These are phyloP conservation scores for Saccharomycopsis schoenii DNA, from an alignment of 805 yeast species.

Conservation along the genomic window DNA sequence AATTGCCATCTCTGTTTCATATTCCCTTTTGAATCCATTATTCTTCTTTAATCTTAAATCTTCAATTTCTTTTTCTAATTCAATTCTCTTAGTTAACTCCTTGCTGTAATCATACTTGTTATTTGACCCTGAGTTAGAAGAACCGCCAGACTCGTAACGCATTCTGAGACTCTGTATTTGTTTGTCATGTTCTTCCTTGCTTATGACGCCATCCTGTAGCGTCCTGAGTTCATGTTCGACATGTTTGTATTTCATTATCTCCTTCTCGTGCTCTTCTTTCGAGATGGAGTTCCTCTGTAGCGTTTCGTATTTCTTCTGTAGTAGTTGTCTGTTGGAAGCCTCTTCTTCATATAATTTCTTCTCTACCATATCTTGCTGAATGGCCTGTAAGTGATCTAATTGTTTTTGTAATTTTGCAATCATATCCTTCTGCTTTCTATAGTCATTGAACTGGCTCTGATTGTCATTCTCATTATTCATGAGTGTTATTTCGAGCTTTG, in stretches of 20 bases:
- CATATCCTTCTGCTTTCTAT: neutral
- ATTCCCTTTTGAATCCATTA: neutral
- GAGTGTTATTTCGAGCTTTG: conserved; percentile 9
- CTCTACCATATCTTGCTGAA: neutral
- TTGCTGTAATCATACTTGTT: neutral
- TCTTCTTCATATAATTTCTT: neutral
- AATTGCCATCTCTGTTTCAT: neutral
- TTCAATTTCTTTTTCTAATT: neutral
- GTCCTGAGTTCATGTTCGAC: neutral
- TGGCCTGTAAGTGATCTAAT: neutral
- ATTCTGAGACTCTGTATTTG: neutral
- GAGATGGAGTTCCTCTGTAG: neutral
- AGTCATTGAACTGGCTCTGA: neutral
- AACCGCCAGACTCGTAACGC: neutral
- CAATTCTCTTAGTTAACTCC: neutral
- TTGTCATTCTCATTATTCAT: conserved; percentile 6
- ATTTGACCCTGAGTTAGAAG: neutral
- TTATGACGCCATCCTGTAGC: neutral
- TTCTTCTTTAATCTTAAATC: neutral
- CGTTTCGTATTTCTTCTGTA: neutral
- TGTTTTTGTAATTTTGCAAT: neutral
- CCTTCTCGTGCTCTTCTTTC: neutral
- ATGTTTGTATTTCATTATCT: neutral
- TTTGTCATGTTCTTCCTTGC: neutral
- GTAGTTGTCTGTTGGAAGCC: neutral